phyloP scores from a whole-genome alignment of 164 flowering plant species.

The Chimonanthus praecox region DNA sequence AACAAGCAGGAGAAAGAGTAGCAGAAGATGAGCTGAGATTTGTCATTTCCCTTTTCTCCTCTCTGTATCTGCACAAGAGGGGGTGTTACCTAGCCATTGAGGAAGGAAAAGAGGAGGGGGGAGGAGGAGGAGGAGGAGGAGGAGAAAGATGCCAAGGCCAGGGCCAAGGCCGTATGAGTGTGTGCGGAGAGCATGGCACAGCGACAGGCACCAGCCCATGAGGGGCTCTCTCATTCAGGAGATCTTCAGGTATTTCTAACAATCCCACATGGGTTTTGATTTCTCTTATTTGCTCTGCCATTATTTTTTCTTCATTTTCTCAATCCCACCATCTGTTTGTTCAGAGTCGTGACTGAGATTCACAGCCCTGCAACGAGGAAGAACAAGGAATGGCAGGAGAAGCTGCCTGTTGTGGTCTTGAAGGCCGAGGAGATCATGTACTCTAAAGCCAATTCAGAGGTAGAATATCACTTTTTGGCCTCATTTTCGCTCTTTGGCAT shows the following conservation, averaged over 20 bases:
- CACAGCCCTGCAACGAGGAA: conserved; percentile 65
- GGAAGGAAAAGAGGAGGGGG: neutral
- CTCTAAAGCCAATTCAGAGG: conserved; percentile 99
- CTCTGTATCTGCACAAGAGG: neutral
- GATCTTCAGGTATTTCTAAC: conserved; percentile 66
- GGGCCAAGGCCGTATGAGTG: conserved; percentile 98
- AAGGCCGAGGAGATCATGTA: conserved; percentile 97
- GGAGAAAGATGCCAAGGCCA: conserved; percentile 82
- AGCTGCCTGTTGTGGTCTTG: conserved; percentile 80
- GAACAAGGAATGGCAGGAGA: conserved; percentile 93
- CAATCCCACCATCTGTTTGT: conserved; percentile 3
- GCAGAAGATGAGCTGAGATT: neutral
- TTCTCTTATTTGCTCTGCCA: conserved; percentile 8
- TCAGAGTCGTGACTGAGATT: conserved; percentile 60
- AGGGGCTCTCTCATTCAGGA: conserved; percentile 91
- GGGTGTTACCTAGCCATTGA: no score
- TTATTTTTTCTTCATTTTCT: neutral
- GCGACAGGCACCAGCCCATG: conserved; percentile 90
- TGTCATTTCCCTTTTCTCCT: neutral
- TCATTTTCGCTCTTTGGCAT: neutral
- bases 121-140: conserved; percentile 3
- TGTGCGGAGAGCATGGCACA: conserved; percentile 93
- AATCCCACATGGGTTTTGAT: conserved; percentile 1
- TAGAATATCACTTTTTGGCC: conserved; percentile 9
- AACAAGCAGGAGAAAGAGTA: neutral